Base-by-base conservation (phyloP, 768 basidiomycete genomes). In the Austroboletus festivus region DNA sequence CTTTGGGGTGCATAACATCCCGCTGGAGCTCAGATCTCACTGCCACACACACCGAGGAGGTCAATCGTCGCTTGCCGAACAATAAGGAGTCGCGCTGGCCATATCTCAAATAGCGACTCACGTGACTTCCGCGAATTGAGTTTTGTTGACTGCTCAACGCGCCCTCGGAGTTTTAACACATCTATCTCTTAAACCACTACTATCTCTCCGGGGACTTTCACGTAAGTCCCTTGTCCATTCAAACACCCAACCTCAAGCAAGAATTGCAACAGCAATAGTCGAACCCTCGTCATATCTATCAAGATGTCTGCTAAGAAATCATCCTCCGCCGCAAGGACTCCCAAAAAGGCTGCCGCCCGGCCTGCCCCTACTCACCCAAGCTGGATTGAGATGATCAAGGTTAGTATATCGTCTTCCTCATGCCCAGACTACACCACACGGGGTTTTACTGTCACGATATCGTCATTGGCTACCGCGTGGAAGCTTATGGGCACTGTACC, bases 361-460 rank as follows among this genome's bases (percentile, higher is more conserved):
- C 60, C 73, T 48, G 49, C 42, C 23, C 35, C 60, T 19, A 50
- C 52, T 41, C 75, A 78, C 56, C 75, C 75, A 15, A 66, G 75
- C 51, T 87, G 85, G 85, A 73, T 82, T 48, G 85, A 89, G 47
- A 89, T 89, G 86, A 88, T 89, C 68, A 88, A 87, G 77, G 86
- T 86, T 59, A 63, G 75, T 56, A 55, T 30, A 50, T 40, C 26
- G 28, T 46, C 44, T 43, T 52, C 46, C 57, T 55, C 16, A 48
- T 37, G 46, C 34, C 40, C 26, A 42, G 33, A 16, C 39, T 26
- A 56, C 48, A 38, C 54, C 57, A 42, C 57, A 44, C 53, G 57
- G 48, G 16, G 35, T 49, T 38, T 31, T 23, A 46, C 46, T 31
- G 48, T 46, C 31, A 35, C 41, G 20, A 42, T 24, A 45, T 55